phyloP scores from a whole-genome alignment of 768 basidiomycete genomes.

The Suillus variegatus region DNA sequence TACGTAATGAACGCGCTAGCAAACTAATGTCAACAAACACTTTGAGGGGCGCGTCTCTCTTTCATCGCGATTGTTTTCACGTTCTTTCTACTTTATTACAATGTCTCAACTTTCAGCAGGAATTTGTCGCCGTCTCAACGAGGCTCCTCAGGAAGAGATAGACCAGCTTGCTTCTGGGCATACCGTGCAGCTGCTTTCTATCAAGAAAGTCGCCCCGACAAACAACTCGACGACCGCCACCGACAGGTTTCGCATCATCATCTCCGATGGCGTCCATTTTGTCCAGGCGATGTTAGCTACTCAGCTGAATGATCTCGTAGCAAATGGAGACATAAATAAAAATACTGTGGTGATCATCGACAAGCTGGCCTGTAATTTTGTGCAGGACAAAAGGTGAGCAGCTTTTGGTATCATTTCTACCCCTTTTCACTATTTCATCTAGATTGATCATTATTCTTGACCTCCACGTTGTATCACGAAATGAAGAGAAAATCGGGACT shows the following conservation, averaged over 20 bases:
- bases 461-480: slow-evolving; percentile 54
- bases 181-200: slow-evolving; percentile 78
- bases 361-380: slow-evolving; percentile 77
- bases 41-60: slow-evolving; percentile 5
- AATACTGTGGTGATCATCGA: slow-evolving; percentile 70
- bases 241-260: slow-evolving; percentile 77
- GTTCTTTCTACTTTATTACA: slow-evolving; percentile 5
- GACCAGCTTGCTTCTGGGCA: slow-evolving; percentile 36
- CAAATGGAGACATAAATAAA: slow-evolving; percentile 61
- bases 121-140: slow-evolving; percentile 51
- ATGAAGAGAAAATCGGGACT: slow-evolving; percentile 74
- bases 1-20: slow-evolving; percentile 14
- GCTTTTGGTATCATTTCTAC: slow-evolving; percentile 2
- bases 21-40: slow-evolving; percentile 12
- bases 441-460: slow-evolving; percentile 84
- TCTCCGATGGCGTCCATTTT: slow-evolving; percentile 87
- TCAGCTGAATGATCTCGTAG: slow-evolving; percentile 77
- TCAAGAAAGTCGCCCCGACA: slow-evolving; percentile 66
- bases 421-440: slow-evolving; percentile 9
- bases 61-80: background rate
- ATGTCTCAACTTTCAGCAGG: slow-evolving; percentile 61
- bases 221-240: slow-evolving; percentile 34
- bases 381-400: slow-evolving; percentile 80
- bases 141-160: slow-evolving; percentile 33
- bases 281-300: slow-evolving; percentile 96